Conservation (phyloP, 2,329 filamentous ascomycete species). For the Trichoderma asperellum region DNA sequence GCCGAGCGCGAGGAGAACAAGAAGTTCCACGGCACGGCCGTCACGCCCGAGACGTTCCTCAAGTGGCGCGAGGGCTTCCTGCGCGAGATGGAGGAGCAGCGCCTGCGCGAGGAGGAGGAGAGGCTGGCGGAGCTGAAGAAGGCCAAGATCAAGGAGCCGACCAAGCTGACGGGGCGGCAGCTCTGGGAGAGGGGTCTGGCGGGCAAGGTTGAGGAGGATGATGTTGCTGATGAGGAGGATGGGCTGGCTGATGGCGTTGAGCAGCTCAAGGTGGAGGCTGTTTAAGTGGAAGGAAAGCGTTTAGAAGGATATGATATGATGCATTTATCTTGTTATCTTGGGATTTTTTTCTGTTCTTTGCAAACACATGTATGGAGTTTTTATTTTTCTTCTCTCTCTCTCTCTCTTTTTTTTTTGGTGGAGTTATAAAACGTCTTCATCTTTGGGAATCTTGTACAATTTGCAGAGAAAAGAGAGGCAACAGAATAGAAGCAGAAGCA, state of each 20-base stretch:
- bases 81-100: conserved; percentile 78
- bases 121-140: conserved; percentile 82
- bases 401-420: not conserved
- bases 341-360: not conserved
- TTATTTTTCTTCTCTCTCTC: not conserved
- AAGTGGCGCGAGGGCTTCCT: conserved; percentile 80
- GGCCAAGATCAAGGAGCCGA: conserved; percentile 73
- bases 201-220: conserved; percentile 68
- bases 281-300: conserved; percentile 15
- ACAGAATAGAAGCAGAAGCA: not conserved
- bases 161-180: conserved; percentile 72
- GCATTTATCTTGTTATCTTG: conserved; percentile 27
- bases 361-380: conserved; percentile 8
- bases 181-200: conserved; percentile 77
- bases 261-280: conserved; percentile 70
- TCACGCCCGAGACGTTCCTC: conserved; percentile 84
- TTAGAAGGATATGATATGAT: not conserved
- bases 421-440: not conserved
- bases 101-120: conserved; percentile 71
- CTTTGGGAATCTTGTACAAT: conserved; percentile 12
- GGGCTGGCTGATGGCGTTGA: conserved; percentile 64
- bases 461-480: not conserved
- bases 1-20: conserved; percentile 91
- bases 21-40: conserved; percentile 90
- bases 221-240: conserved; percentile 61